A percentile compares a stretch with the other conserved stretches of the same genome.
phyloP scores from a whole-genome alignment of 2,329 filamentous ascomycete genomes.

The Aspergillus tubingensis region DNA sequence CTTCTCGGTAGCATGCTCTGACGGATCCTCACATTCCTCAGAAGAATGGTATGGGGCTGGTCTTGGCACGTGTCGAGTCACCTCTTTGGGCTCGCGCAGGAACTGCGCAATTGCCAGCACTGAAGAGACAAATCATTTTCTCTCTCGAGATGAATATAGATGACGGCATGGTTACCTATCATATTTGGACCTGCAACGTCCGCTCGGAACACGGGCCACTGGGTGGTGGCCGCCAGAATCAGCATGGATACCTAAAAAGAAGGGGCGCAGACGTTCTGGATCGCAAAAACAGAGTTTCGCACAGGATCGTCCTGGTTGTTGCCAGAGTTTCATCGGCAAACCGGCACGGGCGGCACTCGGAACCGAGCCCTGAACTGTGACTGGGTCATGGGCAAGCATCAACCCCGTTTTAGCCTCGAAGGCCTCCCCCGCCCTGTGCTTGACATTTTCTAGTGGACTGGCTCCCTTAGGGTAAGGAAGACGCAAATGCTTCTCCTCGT shows the following conservation, averaged over 20 bases:
- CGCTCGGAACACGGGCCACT: neutral
- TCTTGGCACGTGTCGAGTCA: no score
- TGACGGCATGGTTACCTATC: no score
- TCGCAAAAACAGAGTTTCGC: neutral
- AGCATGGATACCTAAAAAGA: neutral
- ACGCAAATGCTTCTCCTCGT: neutral
- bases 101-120: no score
- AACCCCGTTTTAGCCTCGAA: neutral
- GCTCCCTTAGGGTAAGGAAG: neutral
- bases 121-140: no score
- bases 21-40: no score
- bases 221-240: neutral
- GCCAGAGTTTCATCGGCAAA: slow-evolving; percentile 31
- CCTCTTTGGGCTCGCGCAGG: no score
- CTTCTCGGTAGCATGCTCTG: no score
- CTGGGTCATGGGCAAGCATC: neutral
- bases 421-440: neutral
- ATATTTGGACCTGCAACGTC: no score
- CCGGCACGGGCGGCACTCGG: slow-evolving; percentile 31
- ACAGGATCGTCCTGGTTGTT: no score
- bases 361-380: slow-evolving; percentile 4
- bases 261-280: neutral
- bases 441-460: neutral
- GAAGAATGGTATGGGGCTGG: no score
- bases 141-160: no score